phyloP scores from a whole-genome alignment of 768 basidiomycete genomes.

The Rhodosporidiobolus odoratus region DNA sequence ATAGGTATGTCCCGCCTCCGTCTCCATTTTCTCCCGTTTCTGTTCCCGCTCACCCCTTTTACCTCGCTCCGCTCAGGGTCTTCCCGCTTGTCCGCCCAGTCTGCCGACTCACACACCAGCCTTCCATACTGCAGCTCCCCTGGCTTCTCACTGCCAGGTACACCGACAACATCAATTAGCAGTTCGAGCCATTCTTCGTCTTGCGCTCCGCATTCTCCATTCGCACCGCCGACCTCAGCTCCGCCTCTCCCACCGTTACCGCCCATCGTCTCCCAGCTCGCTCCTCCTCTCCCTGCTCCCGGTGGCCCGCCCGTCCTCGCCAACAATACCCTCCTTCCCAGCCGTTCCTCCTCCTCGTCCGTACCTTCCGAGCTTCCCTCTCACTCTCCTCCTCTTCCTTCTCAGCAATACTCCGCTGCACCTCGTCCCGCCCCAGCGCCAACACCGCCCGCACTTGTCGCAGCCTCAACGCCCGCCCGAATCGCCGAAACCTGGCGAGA shows the following conservation, averaged over 20 bases:
- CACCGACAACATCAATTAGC: neutral
- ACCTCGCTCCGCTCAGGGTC: neutral
- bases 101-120: neutral
- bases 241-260: neutral
- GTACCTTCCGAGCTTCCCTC: neutral
- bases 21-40: neutral
- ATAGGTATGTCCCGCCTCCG: conserved; percentile 1
- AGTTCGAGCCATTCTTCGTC: neutral
- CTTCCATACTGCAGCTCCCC: conserved; percentile 6
- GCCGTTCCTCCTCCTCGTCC: neutral
- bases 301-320: neutral
- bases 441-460: neutral
- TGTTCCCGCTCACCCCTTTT: too few relatives aligned
- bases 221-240: neutral
- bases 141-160: neutral
- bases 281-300: neutral
- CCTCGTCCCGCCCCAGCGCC: neutral
- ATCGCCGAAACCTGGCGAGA: conserved; percentile 29
- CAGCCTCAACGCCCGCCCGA: neutral
- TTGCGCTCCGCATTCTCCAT: neutral
- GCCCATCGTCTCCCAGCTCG: neutral
- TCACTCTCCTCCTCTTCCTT: neutral
- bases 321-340: neutral
- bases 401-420: neutral
- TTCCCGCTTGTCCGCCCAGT: neutral